These are phyloP conservation scores for Ophiocordyceps robertsii DNA, from an alignment of 2,329 filamentous ascomycete genomes.

Conservation along the genomic window DNA sequence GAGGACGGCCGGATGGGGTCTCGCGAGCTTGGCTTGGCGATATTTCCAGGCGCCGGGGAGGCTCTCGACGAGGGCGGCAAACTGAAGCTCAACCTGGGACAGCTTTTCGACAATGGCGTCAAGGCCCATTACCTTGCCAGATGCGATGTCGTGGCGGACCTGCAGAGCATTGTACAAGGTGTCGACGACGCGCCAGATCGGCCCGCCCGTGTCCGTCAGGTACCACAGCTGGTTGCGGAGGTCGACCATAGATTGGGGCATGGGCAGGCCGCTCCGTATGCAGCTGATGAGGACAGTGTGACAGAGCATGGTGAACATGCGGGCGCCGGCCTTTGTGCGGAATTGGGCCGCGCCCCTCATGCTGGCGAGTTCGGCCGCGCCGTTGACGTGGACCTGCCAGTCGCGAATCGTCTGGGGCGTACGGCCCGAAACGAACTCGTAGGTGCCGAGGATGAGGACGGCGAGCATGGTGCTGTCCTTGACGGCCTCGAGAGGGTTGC, in stretches of 20 bases:
- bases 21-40: constrained; percentile 23
- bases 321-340: too few species aligned
- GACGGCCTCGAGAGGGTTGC: constrained; percentile 22
- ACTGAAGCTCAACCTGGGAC: constrained; percentile 29
- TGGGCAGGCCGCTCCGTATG: too few species aligned
- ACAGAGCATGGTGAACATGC: too few species aligned
- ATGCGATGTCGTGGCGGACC: constrained; percentile 31
- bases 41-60: constrained; percentile 29
- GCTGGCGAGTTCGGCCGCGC: too few species aligned
- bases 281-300: too few species aligned
- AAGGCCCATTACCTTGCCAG: constrained; percentile 8
- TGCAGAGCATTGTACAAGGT: constrained; percentile 32
- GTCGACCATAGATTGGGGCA: constrained; percentile 32
- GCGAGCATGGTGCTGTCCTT: constrained; percentile 23
- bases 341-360: too few species aligned
- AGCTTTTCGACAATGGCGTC: too few species aligned
- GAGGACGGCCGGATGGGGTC: constrained; percentile 26
- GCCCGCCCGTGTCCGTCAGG: constrained; percentile 20
- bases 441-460: constrained; percentile 39
- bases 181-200: constrained; percentile 27
- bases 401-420: constrained; percentile 26
- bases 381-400: too few species aligned
- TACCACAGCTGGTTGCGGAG: constrained; percentile 29
- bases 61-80: constrained; percentile 22
- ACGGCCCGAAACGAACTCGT: constrained; percentile 37